These are phyloP conservation scores for Trebouxia sp. DNA, from an alignment of 139 green algal species.

Conservation along the genomic window DNA sequence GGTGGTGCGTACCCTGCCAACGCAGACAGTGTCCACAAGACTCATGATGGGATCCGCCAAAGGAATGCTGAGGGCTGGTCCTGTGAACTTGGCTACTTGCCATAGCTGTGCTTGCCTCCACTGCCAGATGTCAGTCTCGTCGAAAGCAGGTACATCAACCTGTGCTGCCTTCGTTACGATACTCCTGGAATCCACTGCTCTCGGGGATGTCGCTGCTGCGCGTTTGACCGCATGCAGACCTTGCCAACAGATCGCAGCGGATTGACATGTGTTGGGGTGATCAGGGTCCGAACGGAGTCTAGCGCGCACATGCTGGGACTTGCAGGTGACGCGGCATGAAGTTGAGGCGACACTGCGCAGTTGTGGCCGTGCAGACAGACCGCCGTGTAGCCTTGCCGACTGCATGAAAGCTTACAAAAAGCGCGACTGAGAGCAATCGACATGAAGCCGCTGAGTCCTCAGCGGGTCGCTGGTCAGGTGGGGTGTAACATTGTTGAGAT, in stretches of 20 bases:
- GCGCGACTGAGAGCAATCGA: not conserved
- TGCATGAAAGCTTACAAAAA: not conserved
- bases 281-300: too few species aligned
- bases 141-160: not conserved
- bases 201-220: not conserved
- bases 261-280: not conserved
- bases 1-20: constrained; percentile 51
- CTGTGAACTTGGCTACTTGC: constrained; percentile 2
- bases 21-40: constrained; percentile 73
- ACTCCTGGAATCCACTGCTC: not conserved
- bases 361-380: too few species aligned
- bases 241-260: not conserved
- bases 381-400: not conserved
- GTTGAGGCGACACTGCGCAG: too few species aligned
- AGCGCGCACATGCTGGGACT: too few species aligned
- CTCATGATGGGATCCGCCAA: constrained; percentile 83
- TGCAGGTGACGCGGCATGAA: too few species aligned
- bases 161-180: not conserved
- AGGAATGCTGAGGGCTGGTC: constrained; percentile 62
- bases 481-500: not conserved
- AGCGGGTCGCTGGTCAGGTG: not conserved
- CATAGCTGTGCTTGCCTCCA: not conserved
- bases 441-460: constrained; percentile 7
- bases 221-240: not conserved
- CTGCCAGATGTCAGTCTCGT: not conserved